Evolutionary conservation across 305 asterid genomes (phyloP), one percentile per base, ranked within the genome.

Genomic region (Fraxinus baroniana): DNA sequence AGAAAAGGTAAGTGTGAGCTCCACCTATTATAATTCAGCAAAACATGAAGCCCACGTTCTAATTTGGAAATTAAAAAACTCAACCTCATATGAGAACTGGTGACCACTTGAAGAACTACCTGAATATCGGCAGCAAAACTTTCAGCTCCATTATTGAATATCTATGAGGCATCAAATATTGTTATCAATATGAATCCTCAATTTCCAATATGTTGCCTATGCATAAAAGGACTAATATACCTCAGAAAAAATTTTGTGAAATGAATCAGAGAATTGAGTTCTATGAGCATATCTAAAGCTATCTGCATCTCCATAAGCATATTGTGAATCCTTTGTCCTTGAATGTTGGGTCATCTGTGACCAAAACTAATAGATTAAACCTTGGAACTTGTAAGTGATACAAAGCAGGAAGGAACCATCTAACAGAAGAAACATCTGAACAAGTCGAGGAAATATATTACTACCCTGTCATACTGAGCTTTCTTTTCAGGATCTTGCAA

Each of bases 181-280:
- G 68, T 77, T 33, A 87, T 78, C 75, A 78, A 74, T 74, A 80
- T 49, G 49, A 32, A 64, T 75, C 62, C 28, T 76, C 33, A 74
- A 39, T 84, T 28, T 60, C 52, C 76, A 41, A 8, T 76, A 78
- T 66, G 74, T 24, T 24, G 74, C 79, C 36, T 22, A 83, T 26
- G 81, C n/a, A 17, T 64, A 74, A 35, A 41, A 46, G 78, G 77
- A 83, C 57, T 64, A 81, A 72, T 70, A 39, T 86, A 95, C 99
- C 97, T 95, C 99, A 36, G 97, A 89, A 87, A 95, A 94, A 2
- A 92, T 89, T 84, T 89, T 90, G 81, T 92, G 96, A 84, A 95
- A 95, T 13, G 98, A 93, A 89, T 87, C 90, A 44, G 99, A 95
- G 90, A 95, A 95, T 70, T 89, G 87, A 85, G 91, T 71, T 78